Conservation (phyloP, 2,329 filamentous ascomycete genomes). For the Didymella exigua region DNA sequence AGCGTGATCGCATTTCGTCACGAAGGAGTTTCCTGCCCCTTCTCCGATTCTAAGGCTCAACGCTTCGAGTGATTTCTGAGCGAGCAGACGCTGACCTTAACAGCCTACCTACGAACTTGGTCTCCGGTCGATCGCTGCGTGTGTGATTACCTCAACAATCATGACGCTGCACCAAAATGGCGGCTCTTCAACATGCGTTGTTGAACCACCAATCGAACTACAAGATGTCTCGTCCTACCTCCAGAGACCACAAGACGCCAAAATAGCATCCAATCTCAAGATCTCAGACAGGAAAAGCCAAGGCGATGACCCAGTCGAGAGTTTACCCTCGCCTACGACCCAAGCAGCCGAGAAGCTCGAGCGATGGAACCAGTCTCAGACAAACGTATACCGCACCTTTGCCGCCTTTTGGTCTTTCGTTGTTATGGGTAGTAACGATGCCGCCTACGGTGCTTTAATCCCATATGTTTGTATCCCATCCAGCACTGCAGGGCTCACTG, state of each 20-base stretch:
- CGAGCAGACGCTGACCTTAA: background rate
- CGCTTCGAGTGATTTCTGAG: background rate
- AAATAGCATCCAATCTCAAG: conserved; percentile 20
- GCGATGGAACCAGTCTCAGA: conserved; percentile 67
- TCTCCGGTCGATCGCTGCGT: background rate
- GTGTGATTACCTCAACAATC: background rate
- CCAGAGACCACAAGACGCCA: conserved; percentile 29
- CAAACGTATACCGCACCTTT: conserved; percentile 64
- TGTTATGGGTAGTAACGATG: conserved; percentile 73
- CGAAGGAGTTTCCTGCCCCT: background rate
- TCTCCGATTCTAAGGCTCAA: background rate
- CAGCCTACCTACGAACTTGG: background rate
- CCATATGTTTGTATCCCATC: conserved; percentile 50
- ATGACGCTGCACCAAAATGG: conserved; percentile 39
- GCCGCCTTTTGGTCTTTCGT: conserved; percentile 67
- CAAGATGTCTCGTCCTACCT: conserved; percentile 35
- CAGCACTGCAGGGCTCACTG: background rate
- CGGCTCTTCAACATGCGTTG: conserved; percentile 43
- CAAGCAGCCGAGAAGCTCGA: conserved; percentile 53
- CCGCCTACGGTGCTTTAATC: conserved; percentile 62
- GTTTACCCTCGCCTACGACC: conserved; percentile 54
- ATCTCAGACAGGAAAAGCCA: conserved; percentile 25
- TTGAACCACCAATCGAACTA: conserved; percentile 41
- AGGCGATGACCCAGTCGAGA: conserved; percentile 43
- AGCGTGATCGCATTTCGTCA: background rate